phyloP scores from a whole-genome alignment of 495 filamentous ascomycete genomes.

The Penicillium salamii region DNA sequence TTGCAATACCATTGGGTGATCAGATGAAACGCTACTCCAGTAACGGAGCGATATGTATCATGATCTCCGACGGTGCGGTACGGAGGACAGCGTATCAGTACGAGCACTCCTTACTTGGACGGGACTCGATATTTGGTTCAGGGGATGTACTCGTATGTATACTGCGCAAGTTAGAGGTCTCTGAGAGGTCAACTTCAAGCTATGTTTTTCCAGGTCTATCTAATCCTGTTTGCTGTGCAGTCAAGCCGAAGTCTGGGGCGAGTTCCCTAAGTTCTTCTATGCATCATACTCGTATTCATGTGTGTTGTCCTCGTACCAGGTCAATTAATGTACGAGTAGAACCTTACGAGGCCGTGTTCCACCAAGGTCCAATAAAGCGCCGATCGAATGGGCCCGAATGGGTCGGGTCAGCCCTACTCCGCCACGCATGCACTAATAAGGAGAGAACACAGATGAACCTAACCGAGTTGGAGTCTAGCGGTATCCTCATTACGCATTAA shows the following conservation, averaged over 20 bases:
- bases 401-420: slow-evolving; percentile 25
- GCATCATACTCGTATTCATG: too few relatives aligned
- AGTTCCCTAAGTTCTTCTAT: background rate
- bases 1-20: background rate
- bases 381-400: slow-evolving; percentile 14
- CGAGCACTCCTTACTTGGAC: background rate
- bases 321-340: background rate
- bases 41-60: background rate
- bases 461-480: background rate
- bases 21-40: background rate
- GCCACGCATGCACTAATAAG: slow-evolving; percentile 10
- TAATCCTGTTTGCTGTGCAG: too few relatives aligned
- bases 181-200: too few relatives aligned
- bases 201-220: too few relatives aligned
- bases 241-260: too few relatives aligned
- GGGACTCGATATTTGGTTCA: background rate
- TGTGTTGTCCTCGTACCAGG: too few relatives aligned
- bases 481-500: slow-evolving; percentile 8
- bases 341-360: slow-evolving; percentile 13
- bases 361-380: slow-evolving; percentile 13
- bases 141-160: too few relatives aligned
- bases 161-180: too few relatives aligned
- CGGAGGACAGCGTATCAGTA: background rate
- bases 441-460: background rate
- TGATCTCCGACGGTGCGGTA: background rate